Percentiles rank a stretch among this genome's conserved stretches.
Conservation (phyloP, 164 flowering plant genomes). For the Sextonia rubra region DNA sequence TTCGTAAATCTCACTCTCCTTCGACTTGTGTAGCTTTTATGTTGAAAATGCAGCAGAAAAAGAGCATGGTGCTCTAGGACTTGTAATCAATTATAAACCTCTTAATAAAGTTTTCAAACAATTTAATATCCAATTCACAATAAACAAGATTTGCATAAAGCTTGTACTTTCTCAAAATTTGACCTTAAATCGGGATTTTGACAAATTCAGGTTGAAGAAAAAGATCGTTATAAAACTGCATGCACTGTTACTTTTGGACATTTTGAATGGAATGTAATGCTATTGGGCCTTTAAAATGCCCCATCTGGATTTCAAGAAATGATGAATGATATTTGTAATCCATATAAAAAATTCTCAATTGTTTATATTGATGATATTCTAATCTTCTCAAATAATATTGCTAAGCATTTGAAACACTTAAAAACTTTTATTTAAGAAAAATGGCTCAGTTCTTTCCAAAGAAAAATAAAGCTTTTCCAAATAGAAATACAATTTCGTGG, state of each 20-base stretch:
- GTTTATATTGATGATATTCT: too few species aligned
- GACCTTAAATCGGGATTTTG: neutral
- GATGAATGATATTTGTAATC: too few species aligned
- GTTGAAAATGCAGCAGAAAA: neutral
- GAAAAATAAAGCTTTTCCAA: too few species aligned
- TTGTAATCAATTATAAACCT: neutral
- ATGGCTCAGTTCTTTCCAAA: too few species aligned
- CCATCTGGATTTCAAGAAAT: neutral
- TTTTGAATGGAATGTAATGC: too few species aligned
- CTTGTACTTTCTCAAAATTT: neutral
- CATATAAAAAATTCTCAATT: too few species aligned
- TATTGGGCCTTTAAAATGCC: neutral
- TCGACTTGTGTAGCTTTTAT: neutral
- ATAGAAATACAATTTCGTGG: too few species aligned
- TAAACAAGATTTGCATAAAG: neutral
- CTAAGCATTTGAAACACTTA: too few species aligned
- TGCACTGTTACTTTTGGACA: neutral
- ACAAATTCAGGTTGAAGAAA: neutral
- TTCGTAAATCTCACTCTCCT: neutral
- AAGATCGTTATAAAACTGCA: neutral
- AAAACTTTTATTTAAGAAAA: too few species aligned
- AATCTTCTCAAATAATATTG: too few species aligned
- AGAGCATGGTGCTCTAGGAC: neutral
- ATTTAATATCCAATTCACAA: neutral
- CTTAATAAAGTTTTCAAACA: neutral